Conservation (phyloP, 305 asterid species). For the Lippia alba region DNA sequence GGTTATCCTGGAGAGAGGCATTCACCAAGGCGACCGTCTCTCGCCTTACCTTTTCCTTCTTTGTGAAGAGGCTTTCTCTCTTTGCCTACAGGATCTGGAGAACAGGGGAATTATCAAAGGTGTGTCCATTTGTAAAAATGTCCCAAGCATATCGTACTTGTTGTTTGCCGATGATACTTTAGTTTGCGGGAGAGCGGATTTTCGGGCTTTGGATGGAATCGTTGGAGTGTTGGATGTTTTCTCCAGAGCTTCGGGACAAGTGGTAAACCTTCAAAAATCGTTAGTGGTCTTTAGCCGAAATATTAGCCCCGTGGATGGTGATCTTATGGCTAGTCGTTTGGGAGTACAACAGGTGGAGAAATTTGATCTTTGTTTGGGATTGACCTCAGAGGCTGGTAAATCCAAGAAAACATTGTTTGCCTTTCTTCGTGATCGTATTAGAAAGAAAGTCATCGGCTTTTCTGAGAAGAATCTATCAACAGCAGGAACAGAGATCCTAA, state of each 20-base stretch:
- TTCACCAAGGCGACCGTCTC: background rate
- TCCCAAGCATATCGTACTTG: background rate
- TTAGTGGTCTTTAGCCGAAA: background rate
- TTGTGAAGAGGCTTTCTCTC: background rate
- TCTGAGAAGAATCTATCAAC: too few species aligned
- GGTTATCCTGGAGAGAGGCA: background rate
- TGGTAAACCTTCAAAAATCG: background rate
- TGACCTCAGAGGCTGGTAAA: background rate
- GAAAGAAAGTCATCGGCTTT: background rate
- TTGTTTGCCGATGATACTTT: background rate
- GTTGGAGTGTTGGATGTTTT: too few species aligned
- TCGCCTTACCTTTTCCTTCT: background rate
- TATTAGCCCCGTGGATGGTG: background rate
- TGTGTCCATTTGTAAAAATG: background rate
- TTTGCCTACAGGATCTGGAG: background rate
- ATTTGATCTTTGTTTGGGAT: background rate
- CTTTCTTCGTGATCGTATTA: background rate
- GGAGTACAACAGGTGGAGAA: background rate
- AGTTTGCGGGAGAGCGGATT: background rate
- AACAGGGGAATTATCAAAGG: background rate
- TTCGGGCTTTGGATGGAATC: too few species aligned
- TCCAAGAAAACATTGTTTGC: background rate
- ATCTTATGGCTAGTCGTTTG: background rate
- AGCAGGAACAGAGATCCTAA: background rate
- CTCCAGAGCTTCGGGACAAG: background rate